A percentile compares a stretch with the other conserved stretches of the same genome.
phyloP scores from a whole-genome alignment of 2,329 filamentous ascomycete genomes.

The Neonectria sp. region DNA sequence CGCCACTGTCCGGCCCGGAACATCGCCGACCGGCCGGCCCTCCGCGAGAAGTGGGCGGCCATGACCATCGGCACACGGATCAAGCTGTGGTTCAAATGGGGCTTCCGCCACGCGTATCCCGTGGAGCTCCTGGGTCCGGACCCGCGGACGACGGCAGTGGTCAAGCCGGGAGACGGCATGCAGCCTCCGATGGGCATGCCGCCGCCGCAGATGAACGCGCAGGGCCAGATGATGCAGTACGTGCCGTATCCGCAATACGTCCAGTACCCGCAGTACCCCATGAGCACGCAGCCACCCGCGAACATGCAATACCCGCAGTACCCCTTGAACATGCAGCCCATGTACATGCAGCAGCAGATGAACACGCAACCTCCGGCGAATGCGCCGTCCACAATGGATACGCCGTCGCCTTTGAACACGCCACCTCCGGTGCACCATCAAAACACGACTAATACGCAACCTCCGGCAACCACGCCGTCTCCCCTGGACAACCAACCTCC shows the following conservation, averaged over 20 bases:
- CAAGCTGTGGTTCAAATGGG: slow-evolving; percentile 38
- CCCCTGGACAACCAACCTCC: neutral
- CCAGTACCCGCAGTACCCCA: slow-evolving; percentile 6
- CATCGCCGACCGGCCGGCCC: slow-evolving; percentile 24
- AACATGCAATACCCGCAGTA: neutral
- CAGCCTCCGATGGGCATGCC: slow-evolving; percentile 12
- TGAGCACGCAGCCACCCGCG: slow-evolving; percentile 5
- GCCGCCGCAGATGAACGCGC: slow-evolving; percentile 12
- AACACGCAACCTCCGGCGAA: slow-evolving; percentile 17
- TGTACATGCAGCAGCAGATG: slow-evolving; percentile 24
- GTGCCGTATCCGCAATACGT: slow-evolving; percentile 5
- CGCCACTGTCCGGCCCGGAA: slow-evolving; percentile 28
- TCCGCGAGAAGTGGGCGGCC: slow-evolving; percentile 33
- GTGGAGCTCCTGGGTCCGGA: slow-evolving; percentile 34
- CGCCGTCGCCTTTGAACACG: slow-evolving; percentile 2
- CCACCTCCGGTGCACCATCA: slow-evolving; percentile 5
- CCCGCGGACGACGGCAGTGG: slow-evolving; percentile 11
- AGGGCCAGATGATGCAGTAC: slow-evolving; percentile 2
- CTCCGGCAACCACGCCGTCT: neutral
- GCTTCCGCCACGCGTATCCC: slow-evolving; percentile 35
- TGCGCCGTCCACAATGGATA: slow-evolving; percentile 10
- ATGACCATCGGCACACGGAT: slow-evolving; percentile 24
- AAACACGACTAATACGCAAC: neutral
- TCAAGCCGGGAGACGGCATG: neutral
- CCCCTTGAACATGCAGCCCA: slow-evolving; percentile 12